Percentiles rank a stretch among this genome's conserved stretches.
These are phyloP conservation scores for Dendrobium chrysotoxum DNA, from an alignment of 106 monocot species.

Conservation along the genomic window DNA sequence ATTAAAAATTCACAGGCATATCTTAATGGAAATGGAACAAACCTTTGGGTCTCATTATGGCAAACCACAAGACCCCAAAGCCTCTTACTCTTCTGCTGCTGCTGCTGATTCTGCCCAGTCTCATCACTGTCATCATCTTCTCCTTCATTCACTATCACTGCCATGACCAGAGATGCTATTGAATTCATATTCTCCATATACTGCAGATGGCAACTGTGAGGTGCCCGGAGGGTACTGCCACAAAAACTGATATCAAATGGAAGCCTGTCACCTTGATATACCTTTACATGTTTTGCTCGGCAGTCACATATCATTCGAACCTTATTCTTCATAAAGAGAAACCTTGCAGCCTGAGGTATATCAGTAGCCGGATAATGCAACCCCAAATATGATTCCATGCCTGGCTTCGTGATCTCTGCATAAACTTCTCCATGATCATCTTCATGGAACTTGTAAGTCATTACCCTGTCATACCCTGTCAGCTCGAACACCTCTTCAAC, in stretches of 20 bases:
- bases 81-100: conserved; percentile 45
- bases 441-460: conserved; percentile 91
- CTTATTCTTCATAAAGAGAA: conserved; percentile 92
- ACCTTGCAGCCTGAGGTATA: conserved; percentile 88
- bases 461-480: conserved; percentile 89
- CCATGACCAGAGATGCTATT: conserved; percentile 90
- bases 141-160: conserved; percentile 50
- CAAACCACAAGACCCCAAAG: conserved; percentile 96
- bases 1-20: conserved; percentile 89
- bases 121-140: conserved; percentile 30
- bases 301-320: conserved; percentile 96
- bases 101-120: conserved; percentile 13
- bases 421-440: conserved; percentile 93
- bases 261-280: conserved; percentile 65
- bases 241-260: conserved; percentile 63
- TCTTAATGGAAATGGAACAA: conserved; percentile 81
- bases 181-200: conserved; percentile 99
- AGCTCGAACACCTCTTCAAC: conserved; percentile 81
- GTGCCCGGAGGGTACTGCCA: conserved; percentile 75
- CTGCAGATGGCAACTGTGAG: conserved; percentile 84
- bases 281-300: conserved; percentile 51
- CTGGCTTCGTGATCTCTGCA: conserved; percentile 70
- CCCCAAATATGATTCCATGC: conserved; percentile 73
- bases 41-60: conserved; percentile 79
- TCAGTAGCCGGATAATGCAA: conserved; percentile 94